Evolutionary conservation across 2,329 filamentous ascomycete species (phyloP), one percentile per base, ranked within the genome.

Genomic region (Sarocladium oryzae): DNA sequence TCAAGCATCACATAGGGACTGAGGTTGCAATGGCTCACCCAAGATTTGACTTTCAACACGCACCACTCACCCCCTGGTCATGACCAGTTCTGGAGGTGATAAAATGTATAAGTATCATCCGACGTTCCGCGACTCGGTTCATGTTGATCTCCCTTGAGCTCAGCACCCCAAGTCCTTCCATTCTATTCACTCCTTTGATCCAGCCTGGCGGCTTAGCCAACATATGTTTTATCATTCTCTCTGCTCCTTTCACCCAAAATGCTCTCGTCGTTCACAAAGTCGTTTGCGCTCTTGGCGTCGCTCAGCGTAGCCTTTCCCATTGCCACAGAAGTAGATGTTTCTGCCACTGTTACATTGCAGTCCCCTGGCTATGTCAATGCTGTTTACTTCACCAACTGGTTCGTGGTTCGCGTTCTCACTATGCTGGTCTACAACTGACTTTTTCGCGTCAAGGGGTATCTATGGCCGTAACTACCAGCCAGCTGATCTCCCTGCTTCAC

Each of bases 391-490:
- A 69, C 68, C 41, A 79, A 78, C 65, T 77, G 75, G 74, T 75
- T 56, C 53, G 63, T 54, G 13, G 5, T 18, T 16, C 4, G 26
- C 9, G 21, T 16, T 3, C 11, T 16, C 16, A 20, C 4, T n/a
- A 26, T 26, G 3, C 26, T 52, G 20, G 46, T 21, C 26, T 11
- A 11, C 6, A 11, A 48, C 41, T 46, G n/a, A 23, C 23, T n/a
- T n/a, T n/a, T n/a, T n/a, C 30, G 16, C 20, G 7, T 30, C 2
- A 18, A 78, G 76, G 86, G 85, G 80, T 37, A 88, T 90, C 52
- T 93, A 95, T 62, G 86, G 71, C 21, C 79, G 89, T 49, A 81
- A 87, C 57, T 89, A 86, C 63, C 78, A 86, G 52, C 85, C 88
- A 0, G 77, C 85, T 49, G 75, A 89, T 57, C 75, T 95, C 8